A percentile compares a stretch with the other conserved stretches of the same genome.
Conservation (phyloP, 108 stramenopile genomes). For the Stephanodiscus triporus region DNA sequence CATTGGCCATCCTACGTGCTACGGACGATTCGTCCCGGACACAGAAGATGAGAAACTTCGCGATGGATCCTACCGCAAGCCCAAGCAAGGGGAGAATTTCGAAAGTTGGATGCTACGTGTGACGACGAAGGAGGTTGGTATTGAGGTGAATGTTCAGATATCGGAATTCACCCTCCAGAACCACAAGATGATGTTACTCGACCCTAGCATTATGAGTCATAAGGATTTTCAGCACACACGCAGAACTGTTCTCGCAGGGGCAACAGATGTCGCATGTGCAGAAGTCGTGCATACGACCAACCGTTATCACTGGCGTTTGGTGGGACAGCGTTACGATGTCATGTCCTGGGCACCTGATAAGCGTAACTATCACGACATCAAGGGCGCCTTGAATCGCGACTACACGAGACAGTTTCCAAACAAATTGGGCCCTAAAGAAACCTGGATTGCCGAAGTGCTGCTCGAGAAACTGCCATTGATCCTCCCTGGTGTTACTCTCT, state of each 20-base stretch:
- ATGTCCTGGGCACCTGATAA: constrained; percentile 92
- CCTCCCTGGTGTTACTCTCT: constrained; percentile 89
- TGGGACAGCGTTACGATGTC: constrained; percentile 96
- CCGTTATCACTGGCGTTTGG: constrained; percentile 95
- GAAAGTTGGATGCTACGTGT: constrained; percentile 97
- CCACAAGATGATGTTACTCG: constrained; percentile 96
- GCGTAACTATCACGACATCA: constrained; percentile 86
- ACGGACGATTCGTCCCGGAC: constrained; percentile 96
- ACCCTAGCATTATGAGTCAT: constrained; percentile 87
- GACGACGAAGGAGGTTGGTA: constrained; percentile 96
- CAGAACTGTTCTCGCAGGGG: constrained; percentile 63
- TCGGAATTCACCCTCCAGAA: constrained; percentile 98
- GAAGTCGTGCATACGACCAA: constrained; percentile 96
- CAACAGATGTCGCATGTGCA: constrained; percentile 91
- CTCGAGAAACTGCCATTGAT: constrained; percentile 84
- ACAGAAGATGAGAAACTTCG: constrained; percentile 94
- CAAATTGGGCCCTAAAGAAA: constrained; percentile 71
- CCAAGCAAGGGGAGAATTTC: constrained; percentile 83
- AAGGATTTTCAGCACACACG: constrained; percentile 81
- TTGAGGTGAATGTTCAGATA: constrained; percentile 95
- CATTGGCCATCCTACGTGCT: constrained; percentile 90
- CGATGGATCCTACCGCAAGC: constrained; percentile 84
- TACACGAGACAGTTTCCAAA: constrained; percentile 82
- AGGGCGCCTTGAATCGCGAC: constrained; percentile 64
- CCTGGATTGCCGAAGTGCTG: constrained; percentile 90